phyloP scores from a whole-genome alignment of 805 yeast genomes.

The Kodamaea hsintzibuensis region DNA sequence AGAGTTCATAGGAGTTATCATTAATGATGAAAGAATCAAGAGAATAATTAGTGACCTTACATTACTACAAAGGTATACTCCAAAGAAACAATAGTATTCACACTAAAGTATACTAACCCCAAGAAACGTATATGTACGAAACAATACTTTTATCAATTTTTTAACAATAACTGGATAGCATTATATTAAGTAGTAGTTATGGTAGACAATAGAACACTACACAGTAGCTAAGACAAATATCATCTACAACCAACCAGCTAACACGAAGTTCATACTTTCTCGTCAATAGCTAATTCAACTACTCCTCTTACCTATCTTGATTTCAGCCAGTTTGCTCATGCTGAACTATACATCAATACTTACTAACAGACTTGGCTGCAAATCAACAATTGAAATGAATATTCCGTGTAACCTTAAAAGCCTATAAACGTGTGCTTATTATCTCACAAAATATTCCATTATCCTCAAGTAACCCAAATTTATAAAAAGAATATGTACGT shows the following conservation, averaged over 20 bases:
- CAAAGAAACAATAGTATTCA: too few relatives aligned
- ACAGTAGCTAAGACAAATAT: not conserved
- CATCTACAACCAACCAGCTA: not conserved
- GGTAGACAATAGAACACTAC: not conserved
- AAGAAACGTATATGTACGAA: too few relatives aligned
- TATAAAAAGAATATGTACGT: too few relatives aligned
- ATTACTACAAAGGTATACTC: too few relatives aligned
- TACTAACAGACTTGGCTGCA: not conserved
- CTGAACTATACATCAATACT: not conserved
- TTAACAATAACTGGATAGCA: not conserved
- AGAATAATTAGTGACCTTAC: too few relatives aligned
- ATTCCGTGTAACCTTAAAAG: not conserved
- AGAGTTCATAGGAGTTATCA: too few relatives aligned
- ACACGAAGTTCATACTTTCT: not conserved
- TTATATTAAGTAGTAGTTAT: not conserved
- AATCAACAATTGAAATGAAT: not conserved
- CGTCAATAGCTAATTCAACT: not conserved
- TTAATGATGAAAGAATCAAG: too few relatives aligned
- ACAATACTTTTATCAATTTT: not conserved
- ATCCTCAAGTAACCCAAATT: too few relatives aligned
- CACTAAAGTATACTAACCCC: too few relatives aligned
- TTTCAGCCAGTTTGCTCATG: not conserved
- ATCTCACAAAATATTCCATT: too few relatives aligned
- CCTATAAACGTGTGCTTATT: too few relatives aligned
- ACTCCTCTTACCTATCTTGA: not conserved